A percentile compares a stretch with the other conserved stretches of the same genome.
phyloP scores from a whole-genome alignment of 1,284 basidiomycete genomes.

The Volvariella surrecta region DNA sequence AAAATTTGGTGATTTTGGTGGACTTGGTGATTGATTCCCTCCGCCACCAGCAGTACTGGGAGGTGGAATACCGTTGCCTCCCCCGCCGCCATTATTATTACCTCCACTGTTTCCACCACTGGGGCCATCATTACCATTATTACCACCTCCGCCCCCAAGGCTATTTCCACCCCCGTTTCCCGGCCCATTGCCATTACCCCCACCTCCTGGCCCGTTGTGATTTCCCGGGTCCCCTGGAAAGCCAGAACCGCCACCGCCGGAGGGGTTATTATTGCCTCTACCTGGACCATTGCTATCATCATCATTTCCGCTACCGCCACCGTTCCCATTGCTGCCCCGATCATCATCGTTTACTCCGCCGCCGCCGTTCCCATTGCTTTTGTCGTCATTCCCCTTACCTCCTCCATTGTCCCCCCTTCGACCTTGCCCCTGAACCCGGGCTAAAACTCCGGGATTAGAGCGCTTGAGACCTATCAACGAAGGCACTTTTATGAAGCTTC shows the following conservation, averaged over 20 bases:
- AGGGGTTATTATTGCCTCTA: slow-evolving; percentile 7
- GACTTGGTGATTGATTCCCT: too few species aligned
- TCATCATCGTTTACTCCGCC: not conserved
- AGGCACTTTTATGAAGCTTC: too few species aligned
- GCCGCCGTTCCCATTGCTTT: not conserved
- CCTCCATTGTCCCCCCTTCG: not conserved
- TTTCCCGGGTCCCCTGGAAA: not conserved
- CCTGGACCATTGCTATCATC: slow-evolving; percentile 11
- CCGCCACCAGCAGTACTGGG: too few species aligned
- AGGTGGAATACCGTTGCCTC: too few species aligned
- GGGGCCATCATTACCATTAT: slow-evolving; percentile 4
- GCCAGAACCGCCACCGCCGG: not conserved
- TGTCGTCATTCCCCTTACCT: not conserved
- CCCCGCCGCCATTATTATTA: slow-evolving; percentile 6
- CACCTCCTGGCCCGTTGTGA: slow-evolving; percentile 8
- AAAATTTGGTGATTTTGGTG: too few species aligned
- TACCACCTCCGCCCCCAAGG: slow-evolving; percentile 8
- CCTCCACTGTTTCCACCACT: not conserved
- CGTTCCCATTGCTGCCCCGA: not conserved
- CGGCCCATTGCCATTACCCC: slow-evolving; percentile 7
- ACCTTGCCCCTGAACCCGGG: too few species aligned
- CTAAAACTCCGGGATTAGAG: too few species aligned
- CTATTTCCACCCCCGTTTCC: slow-evolving; percentile 11
- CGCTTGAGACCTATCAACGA: too few species aligned
- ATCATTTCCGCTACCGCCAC: not conserved